These are phyloP conservation scores for Diplodia mutila DNA, from an alignment of 2,329 filamentous ascomycete genomes.

Conservation along the genomic window DNA sequence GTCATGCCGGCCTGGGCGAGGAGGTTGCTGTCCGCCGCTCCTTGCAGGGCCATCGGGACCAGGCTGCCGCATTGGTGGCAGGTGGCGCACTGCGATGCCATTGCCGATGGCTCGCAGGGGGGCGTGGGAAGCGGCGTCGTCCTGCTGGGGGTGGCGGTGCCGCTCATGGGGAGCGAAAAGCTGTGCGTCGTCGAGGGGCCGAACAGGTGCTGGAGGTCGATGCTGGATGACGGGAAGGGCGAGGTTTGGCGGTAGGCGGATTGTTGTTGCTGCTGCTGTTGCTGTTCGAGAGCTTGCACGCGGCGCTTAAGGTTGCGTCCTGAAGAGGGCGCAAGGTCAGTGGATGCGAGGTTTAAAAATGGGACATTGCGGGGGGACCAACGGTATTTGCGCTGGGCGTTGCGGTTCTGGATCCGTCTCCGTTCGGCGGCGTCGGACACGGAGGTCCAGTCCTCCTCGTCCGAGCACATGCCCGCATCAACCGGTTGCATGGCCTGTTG, in stretches of 20 bases:
- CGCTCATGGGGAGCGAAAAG: neutral
- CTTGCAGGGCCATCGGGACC: neutral
- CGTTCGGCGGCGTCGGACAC: conserved; percentile 89
- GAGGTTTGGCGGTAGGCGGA: neutral
- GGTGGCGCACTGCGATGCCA: neutral
- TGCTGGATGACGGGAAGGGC: neutral
- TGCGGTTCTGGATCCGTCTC: conserved; percentile 85
- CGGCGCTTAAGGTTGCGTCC: conserved; percentile 7
- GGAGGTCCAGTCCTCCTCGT: conserved; percentile 89
- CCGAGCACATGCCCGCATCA: conserved; percentile 7
- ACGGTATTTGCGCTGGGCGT: conserved; percentile 93
- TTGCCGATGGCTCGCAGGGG: neutral
- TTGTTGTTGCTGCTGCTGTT: neutral
- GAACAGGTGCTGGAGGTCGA: neutral
- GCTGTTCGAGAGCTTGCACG: conserved; percentile 6
- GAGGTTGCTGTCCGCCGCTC: no score
- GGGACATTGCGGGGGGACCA: no score
- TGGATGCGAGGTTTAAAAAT: no score
- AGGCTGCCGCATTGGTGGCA: conserved; percentile 12
- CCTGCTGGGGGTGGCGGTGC: neutral
- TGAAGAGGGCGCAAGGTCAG: neutral
- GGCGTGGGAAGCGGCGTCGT: neutral
- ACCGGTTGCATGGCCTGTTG: neutral
- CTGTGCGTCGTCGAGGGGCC: neutral
- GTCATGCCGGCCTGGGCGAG: neutral